These are phyloP conservation scores for Verticillium isaacii DNA, from an alignment of 2,329 filamentous ascomycete species.

Conservation along the genomic window DNA sequence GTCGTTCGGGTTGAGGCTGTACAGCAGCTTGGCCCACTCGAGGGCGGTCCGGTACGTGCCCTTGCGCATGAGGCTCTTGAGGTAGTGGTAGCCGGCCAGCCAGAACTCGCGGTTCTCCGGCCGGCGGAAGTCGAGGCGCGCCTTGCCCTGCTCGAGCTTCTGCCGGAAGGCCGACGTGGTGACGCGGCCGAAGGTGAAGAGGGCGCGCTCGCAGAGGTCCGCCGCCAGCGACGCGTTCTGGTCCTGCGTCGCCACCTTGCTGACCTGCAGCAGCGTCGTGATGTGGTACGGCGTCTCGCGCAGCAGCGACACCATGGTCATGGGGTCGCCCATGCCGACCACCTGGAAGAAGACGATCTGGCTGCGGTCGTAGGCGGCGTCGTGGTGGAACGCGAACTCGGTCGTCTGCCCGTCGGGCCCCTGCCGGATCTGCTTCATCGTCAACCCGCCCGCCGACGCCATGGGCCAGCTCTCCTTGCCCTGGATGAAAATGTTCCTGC, in stretches of 20 bases:
- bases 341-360: slow-evolving; percentile 73
- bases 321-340: slow-evolving; percentile 80
- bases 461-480: slow-evolving; percentile 85
- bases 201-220: slow-evolving; percentile 82
- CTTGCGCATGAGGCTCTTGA: slow-evolving; percentile 78
- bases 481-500: slow-evolving; percentile 79
- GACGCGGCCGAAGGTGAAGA: slow-evolving; percentile 91
- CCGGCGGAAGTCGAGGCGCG: slow-evolving; percentile 72
- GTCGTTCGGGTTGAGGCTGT: slow-evolving; percentile 71
- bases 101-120: slow-evolving; percentile 91
- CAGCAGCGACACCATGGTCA: slow-evolving; percentile 73
- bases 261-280: slow-evolving; percentile 88
- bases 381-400: slow-evolving; percentile 77
- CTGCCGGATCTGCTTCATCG: slow-evolving; percentile 61
- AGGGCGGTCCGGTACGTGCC: slow-evolving; percentile 92
- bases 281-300: slow-evolving; percentile 68
- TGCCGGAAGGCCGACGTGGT: slow-evolving; percentile 77
- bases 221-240: slow-evolving; percentile 81
- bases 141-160: slow-evolving; percentile 71
- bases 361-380: slow-evolving; percentile 64
- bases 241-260: slow-evolving; percentile 86
- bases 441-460: slow-evolving; percentile 72
- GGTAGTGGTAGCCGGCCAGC: slow-evolving; percentile 84
- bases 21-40: slow-evolving; percentile 86
- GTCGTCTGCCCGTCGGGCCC: slow-evolving; percentile 46